phyloP scores from a whole-genome alignment of 192 early-diverging fungal species.

The Umbelopsis sp. region DNA sequence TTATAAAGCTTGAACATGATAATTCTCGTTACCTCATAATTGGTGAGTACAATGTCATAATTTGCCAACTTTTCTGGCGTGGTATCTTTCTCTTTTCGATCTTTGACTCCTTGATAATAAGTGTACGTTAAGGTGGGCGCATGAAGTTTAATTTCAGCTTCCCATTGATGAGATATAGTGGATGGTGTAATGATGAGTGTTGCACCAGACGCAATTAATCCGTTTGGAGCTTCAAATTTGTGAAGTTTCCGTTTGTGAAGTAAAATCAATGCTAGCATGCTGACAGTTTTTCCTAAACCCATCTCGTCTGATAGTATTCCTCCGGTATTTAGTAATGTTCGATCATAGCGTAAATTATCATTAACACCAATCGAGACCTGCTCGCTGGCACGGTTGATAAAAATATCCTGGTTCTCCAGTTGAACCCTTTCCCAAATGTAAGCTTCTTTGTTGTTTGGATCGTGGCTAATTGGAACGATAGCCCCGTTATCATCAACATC shows the following conservation, averaged over 20 bases:
- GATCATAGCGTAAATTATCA: neutral
- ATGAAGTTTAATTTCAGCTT: constrained; percentile 54
- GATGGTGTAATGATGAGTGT: constrained; percentile 69
- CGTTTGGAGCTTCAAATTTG: neutral
- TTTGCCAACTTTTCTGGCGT: constrained; percentile 35
- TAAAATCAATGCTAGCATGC: constrained; percentile 59
- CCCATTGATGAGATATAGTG: constrained; percentile 70
- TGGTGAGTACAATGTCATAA: constrained; percentile 64
- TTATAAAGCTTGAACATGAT: neutral
- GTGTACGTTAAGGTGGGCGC: constrained; percentile 47
- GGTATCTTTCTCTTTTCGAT: neutral
- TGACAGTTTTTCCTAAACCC: constrained; percentile 73
- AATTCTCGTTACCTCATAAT: constrained; percentile 41
- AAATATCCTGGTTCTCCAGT: neutral
- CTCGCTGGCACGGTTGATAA: constrained; percentile 1
- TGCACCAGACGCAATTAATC: constrained; percentile 37
- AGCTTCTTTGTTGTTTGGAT: neutral
- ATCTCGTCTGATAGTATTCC: constrained; percentile 61
- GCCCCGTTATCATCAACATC: neutral
- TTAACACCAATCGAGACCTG: neutral
- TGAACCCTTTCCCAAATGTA: constrained; percentile 22
- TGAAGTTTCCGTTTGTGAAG: constrained; percentile 37
- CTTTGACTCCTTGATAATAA: constrained; percentile 46
- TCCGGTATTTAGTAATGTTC: constrained; percentile 26
- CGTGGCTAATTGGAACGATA: neutral